A percentile compares a stretch with the other conserved stretches of the same genome.
Evolutionary conservation across 2,329 filamentous ascomycete species (phyloP).

Genomic region (Cladosporium sp.): DNA sequence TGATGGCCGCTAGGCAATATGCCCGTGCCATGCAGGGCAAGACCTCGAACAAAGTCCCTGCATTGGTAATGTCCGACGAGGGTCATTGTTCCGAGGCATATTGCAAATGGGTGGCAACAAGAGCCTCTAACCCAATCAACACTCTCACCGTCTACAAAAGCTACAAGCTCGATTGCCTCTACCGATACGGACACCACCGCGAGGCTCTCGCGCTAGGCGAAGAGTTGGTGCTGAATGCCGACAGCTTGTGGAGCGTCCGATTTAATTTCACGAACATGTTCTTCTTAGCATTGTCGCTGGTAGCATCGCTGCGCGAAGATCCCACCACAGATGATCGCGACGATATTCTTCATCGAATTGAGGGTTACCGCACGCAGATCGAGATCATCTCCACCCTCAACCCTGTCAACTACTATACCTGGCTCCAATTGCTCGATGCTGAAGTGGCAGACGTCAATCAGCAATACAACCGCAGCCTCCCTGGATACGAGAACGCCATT

Average conservation of each 20-base stretch:
- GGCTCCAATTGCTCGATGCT: slow-evolving; percentile 64
- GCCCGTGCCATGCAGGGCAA: slow-evolving; percentile 70
- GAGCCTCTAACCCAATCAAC: slow-evolving; percentile 54
- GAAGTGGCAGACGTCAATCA: slow-evolving; percentile 55
- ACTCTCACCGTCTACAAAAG: slow-evolving; percentile 65
- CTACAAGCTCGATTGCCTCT: slow-evolving; percentile 39
- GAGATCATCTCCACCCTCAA: slow-evolving; percentile 60
- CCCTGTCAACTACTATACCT: slow-evolving; percentile 66
- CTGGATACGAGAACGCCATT: slow-evolving; percentile 63
- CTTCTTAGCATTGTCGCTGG: slow-evolving; percentile 39
- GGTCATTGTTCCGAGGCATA: slow-evolving; percentile 57
- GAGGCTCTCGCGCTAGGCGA: slow-evolving; percentile 42
- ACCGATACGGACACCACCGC: slow-evolving; percentile 39
- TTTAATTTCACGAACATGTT: slow-evolving; percentile 39
- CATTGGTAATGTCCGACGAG: slow-evolving; percentile 62
- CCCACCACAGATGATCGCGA: slow-evolving; percentile 36
- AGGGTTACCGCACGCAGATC: slow-evolving; percentile 55
- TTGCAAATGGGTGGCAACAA: slow-evolving; percentile 47
- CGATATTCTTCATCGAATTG: slow-evolving; percentile 51
- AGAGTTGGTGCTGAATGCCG: slow-evolving; percentile 35
- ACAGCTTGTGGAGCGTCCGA: slow-evolving; percentile 41
- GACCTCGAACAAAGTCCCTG: slow-evolving; percentile 50
- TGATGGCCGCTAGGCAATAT: slow-evolving; percentile 62
- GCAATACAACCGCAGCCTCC: slow-evolving; percentile 51
- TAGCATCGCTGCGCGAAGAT: slow-evolving; percentile 36